A percentile compares a stretch with the other conserved stretches of the same genome.
These are phyloP conservation scores for Cryphonectria radicalis DNA, from an alignment of 2,329 filamentous ascomycete species.

Conservation along the genomic window DNA sequence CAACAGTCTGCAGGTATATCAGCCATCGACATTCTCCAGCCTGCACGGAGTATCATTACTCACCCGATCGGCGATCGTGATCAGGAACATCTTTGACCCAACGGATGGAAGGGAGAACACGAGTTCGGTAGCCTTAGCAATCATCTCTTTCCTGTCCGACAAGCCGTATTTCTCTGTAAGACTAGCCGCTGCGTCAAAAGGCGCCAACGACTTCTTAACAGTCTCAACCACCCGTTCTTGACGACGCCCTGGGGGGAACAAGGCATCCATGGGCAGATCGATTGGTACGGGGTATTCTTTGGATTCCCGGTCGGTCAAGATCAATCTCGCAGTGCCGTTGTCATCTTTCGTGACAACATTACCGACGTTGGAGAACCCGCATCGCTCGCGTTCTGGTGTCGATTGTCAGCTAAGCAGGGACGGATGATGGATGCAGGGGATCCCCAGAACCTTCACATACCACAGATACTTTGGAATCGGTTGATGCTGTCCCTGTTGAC, in stretches of 20 bases:
- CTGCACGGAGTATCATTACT: neutral
- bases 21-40: neutral
- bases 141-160: conserved; percentile 22
- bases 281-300: conserved; percentile 75
- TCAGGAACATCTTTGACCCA: conserved; percentile 95
- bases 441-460: conserved; percentile 39
- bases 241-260: conserved; percentile 88
- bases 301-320: conserved; percentile 82
- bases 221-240: conserved; percentile 76
- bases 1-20: conserved; percentile 62
- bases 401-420: conserved; percentile 25
- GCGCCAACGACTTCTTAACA: conserved; percentile 66
- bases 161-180: conserved; percentile 66
- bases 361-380: conserved; percentile 90
- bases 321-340: conserved; percentile 69
- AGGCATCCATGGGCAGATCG: conserved; percentile 83
- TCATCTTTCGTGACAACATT: conserved; percentile 68
- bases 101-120: conserved; percentile 87
- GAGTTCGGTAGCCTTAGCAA: conserved; percentile 71
- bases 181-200: conserved; percentile 71
- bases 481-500: conserved; percentile 82
- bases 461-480: conserved; percentile 69
- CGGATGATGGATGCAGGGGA: neutral
- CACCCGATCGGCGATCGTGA: conserved; percentile 86
- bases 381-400: conserved; percentile 74